Evolutionary conservation across 495 filamentous ascomycete species (phyloP), one percentile per base, ranked within the genome.

Genomic region (Talaromyces proteolyticus): DNA sequence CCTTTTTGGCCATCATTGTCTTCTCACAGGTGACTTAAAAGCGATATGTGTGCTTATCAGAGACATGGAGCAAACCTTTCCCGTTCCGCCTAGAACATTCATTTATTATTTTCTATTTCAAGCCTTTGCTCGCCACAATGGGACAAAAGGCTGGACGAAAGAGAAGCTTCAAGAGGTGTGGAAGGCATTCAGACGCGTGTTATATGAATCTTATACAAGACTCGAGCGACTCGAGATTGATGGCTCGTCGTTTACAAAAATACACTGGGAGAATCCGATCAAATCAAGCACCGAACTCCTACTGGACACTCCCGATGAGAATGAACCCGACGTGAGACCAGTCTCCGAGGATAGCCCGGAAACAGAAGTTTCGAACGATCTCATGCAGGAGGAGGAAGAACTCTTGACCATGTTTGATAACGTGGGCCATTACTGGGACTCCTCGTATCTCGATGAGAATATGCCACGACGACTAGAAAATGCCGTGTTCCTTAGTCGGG

Each of bases 71-170:
- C 59, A 55, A 19, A 49, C 54, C 3, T 72, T 64, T 44, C n/a
- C 50, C 1, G 56, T 65, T 19, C 72, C 72, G 14, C 70, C 72
- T 29, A 65, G 64, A 20, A 59, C 63, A 6, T 62, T 75, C 47
- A 60, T 75, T 23, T 75, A 70, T 39, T 49, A 70, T 10, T 57
- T 70, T 4, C 69, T 95, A 20, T 83, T 95, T 58, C 81, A 85
- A 52, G 87, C 85, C 4, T 96, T 95, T 61, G 70, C 73, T 41
- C 80, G 78, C 11, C 60, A 78, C 6, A 16, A 29, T 1, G 18
- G 34, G 24, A 18, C 10, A 18, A 38, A 49, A 20, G 47, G 47
- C 22, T 93, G 88, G 90, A 85, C 78, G 43, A 67, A 69, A 16
- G 65, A 73, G 53, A 72, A 74, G 36, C 72, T 91, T 12, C 67